These are phyloP conservation scores for Lycium barbarum DNA, from an alignment of 257 asterid species.

Conservation along the genomic window DNA sequence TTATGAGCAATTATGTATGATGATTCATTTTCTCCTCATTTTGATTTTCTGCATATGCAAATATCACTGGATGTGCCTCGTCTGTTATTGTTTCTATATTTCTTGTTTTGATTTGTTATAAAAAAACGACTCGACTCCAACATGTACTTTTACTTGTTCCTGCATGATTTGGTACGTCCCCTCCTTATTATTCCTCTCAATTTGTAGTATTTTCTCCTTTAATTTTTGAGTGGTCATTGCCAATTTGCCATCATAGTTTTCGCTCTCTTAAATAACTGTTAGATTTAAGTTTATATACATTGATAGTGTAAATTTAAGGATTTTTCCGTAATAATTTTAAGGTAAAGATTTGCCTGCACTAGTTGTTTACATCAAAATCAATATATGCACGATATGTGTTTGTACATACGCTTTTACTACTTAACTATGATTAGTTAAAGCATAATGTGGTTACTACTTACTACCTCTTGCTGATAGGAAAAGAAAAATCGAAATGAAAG, in stretches of 20 bases:
- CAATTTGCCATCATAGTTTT: neutral
- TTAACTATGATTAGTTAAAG: too few species aligned
- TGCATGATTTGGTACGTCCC: slow-evolving; percentile 68
- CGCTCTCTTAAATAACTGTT: too few species aligned
- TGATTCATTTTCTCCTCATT: neutral
- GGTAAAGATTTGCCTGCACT: too few species aligned
- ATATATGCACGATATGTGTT: too few species aligned
- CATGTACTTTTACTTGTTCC: slow-evolving; percentile 55
- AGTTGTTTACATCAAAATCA: too few species aligned
- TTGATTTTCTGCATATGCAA: slow-evolving; percentile 59
- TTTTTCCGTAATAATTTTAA: too few species aligned
- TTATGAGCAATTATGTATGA: too few species aligned
- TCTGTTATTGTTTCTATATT: slow-evolving; percentile 47
- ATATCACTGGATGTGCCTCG: slow-evolving; percentile 50
- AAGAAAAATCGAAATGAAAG: neutral
- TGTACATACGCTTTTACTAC: too few species aligned
- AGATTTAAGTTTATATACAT: too few species aligned
- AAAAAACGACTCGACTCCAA: slow-evolving; percentile 36
- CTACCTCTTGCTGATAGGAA: neutral
- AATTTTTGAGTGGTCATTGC: neutral
- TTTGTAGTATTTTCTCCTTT: neutral
- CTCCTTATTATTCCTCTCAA: neutral
- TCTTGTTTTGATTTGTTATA: slow-evolving; percentile 31
- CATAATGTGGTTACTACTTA: neutral
- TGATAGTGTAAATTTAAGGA: too few species aligned